Conservation (phyloP, 805 yeast genomes). For the Metschnikowia aberdeeniae region DNA sequence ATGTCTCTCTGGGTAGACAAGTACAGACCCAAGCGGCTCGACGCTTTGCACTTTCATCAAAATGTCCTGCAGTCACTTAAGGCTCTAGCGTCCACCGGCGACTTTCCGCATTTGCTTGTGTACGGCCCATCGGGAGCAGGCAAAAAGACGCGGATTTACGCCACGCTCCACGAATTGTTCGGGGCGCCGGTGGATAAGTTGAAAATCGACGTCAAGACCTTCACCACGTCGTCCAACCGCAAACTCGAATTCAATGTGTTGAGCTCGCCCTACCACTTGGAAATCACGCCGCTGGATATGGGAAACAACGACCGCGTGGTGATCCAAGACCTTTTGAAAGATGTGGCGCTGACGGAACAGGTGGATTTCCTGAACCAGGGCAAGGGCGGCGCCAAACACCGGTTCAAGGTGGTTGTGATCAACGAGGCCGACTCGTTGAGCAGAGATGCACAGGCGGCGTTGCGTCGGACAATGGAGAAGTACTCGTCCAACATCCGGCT, state of each 20-base stretch:
- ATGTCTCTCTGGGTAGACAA: constrained; percentile 98
- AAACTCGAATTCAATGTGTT: constrained; percentile 89
- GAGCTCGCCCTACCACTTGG: constrained; percentile 87
- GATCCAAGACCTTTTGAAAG: constrained; percentile 89
- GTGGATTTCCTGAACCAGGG: constrained; percentile 66
- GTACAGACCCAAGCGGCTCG: constrained; percentile 72
- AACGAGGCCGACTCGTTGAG: constrained; percentile 89
- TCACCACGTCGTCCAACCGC: constrained; percentile 66
- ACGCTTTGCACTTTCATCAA: constrained; percentile 61
- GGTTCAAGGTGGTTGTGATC: constrained; percentile 77
- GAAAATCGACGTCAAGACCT: constrained; percentile 85
- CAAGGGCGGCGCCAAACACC: constrained; percentile 38
- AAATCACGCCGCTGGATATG: constrained; percentile 95
- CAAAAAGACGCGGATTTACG: constrained; percentile 86
- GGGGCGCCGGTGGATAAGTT: constrained; percentile 75
- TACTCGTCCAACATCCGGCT: constrained; percentile 84
- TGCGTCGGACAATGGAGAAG: constrained; percentile 94
- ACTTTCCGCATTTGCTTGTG: constrained; percentile 86
- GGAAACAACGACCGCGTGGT: constrained; percentile 94
- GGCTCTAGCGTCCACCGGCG: constrained; percentile 65
- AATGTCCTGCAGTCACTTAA: constrained; percentile 59
- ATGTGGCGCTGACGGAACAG: constrained; percentile 92
- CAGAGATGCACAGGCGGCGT: constrained; percentile 93
- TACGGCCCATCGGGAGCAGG: constrained; percentile 98
- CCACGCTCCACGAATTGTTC: constrained; percentile 72